Percentiles rank a stretch among this genome's conserved stretches.
These are phyloP conservation scores for Aplosporella prunicola DNA, from an alignment of 2,329 filamentous ascomycete genomes.

Conservation along the genomic window DNA sequence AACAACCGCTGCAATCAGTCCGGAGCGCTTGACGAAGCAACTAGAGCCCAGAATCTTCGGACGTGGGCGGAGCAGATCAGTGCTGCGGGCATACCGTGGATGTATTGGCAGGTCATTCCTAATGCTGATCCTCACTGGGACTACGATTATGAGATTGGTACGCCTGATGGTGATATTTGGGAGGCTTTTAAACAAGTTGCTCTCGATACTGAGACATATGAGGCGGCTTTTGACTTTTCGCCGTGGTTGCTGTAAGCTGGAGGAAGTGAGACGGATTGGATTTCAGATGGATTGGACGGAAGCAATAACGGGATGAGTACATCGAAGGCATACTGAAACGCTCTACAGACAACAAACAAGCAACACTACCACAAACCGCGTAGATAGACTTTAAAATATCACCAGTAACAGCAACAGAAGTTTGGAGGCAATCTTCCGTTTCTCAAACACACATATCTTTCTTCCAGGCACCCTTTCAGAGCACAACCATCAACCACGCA, in stretches of 20 bases:
- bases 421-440: too few relatives aligned
- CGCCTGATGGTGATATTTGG: conserved; percentile 18
- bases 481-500: too few relatives aligned
- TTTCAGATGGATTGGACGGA: too few relatives aligned
- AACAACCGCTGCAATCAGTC: conserved; percentile 21
- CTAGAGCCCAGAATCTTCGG: conserved; percentile 20
- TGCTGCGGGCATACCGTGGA: conserved; percentile 23
- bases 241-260: conserved; percentile 11
- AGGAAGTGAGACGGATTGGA: too few relatives aligned
- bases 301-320: too few relatives aligned
- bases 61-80: conserved; percentile 21
- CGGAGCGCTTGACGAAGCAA: not conserved
- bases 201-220: conserved; percentile 1
- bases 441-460: too few relatives aligned
- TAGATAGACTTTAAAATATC: too few relatives aligned
- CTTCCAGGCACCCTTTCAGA: too few relatives aligned
- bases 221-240: conserved; percentile 12
- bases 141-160: conserved; percentile 27
- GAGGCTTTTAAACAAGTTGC: conserved; percentile 11
- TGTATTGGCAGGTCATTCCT: conserved; percentile 28
- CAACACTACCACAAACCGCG: too few relatives aligned
- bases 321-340: too few relatives aligned
- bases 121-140: conserved; percentile 22
- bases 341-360: too few relatives aligned
- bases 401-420: too few relatives aligned